Conservation (phyloP, 495 filamentous ascomycete species). For the Neurospora pannonica region DNA sequence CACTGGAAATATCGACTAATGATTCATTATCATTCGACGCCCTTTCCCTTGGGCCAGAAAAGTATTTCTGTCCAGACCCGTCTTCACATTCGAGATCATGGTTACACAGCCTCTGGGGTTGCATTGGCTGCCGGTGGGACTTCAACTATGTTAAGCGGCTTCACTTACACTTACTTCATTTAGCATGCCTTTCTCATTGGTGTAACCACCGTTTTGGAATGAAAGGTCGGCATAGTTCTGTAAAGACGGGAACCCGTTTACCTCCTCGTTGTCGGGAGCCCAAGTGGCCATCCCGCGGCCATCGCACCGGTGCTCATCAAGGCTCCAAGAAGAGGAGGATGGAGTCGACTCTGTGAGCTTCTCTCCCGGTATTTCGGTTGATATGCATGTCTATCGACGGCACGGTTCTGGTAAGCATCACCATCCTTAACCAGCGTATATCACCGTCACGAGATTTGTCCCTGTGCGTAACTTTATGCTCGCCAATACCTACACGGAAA, state of each 20-base stretch:
- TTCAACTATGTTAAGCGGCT: background rate
- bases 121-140: background rate
- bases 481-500: background rate
- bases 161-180: background rate
- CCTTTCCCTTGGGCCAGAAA: background rate
- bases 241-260: background rate
- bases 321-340: background rate
- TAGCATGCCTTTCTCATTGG: background rate
- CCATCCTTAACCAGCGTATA: background rate
- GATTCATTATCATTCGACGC: background rate
- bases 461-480: background rate
- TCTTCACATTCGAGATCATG: background rate
- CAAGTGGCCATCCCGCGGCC: background rate
- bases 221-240: background rate
- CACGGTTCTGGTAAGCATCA: background rate
- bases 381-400: background rate
- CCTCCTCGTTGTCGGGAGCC: background rate
- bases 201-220: background rate
- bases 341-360: background rate
- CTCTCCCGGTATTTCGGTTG: background rate
- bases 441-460: background rate
- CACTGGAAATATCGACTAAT: background rate
- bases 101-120: background rate
- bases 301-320: background rate
- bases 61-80: background rate